phyloP scores from a whole-genome alignment of 164 flowering plant species.

The Stephania cephalantha region DNA sequence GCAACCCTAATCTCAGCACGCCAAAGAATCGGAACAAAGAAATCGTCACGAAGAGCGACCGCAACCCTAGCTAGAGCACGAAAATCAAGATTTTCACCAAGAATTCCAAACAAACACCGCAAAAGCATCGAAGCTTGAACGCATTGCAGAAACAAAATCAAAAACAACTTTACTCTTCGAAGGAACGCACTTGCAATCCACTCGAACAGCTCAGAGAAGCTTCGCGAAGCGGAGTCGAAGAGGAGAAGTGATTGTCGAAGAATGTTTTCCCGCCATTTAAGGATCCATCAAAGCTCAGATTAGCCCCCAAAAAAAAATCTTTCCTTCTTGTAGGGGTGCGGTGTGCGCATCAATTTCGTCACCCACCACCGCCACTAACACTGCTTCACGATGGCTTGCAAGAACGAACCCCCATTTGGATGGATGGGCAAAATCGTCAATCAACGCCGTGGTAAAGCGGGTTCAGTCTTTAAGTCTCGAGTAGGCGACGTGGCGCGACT shows the following conservation, averaged over 20 bases:
- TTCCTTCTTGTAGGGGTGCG: too few species aligned
- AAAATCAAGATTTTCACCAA: background rate
- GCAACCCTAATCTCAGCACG: background rate
- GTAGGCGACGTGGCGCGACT: background rate
- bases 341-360: background rate
- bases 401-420: background rate
- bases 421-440: background rate
- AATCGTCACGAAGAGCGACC: background rate
- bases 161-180: background rate
- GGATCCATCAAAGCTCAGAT: constrained; percentile 1
- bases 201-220: background rate
- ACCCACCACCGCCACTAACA: background rate
- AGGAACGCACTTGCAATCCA: background rate
- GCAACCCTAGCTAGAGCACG: background rate
- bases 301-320: background rate
- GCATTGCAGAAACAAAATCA: background rate
- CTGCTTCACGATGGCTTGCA: background rate
- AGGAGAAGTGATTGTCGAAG: background rate
- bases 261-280: constrained; percentile 17
- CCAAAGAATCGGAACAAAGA: background rate
- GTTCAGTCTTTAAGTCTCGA: background rate
- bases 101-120: background rate
- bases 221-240: constrained; percentile 8
- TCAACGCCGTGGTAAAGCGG: background rate
- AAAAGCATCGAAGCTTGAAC: background rate